These are phyloP conservation scores for Pichia sp. DNA, from an alignment of 1,139 yeast genomes.

Conservation along the genomic window DNA sequence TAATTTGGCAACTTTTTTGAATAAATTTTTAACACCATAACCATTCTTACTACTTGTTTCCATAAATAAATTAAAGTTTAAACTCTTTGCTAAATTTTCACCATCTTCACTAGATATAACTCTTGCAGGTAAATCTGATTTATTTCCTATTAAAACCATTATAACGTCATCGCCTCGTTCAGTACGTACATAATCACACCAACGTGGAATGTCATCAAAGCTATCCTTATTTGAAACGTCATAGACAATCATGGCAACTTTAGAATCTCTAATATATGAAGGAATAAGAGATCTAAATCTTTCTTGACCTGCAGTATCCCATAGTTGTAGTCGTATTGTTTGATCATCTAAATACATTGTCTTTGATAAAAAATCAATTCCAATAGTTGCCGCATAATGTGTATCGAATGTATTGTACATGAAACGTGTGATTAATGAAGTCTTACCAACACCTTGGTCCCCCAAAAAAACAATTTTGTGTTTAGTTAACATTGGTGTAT, in stretches of 20 bases:
- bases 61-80: constrained; percentile 74
- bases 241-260: constrained; percentile 92
- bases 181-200: constrained; percentile 81
- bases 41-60: constrained; percentile 97
- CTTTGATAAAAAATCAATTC: constrained; percentile 89
- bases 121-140: constrained; percentile 63
- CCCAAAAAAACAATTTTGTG: constrained; percentile 92
- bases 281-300: constrained; percentile 85
- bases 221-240: constrained; percentile 84
- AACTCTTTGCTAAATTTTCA: constrained; percentile 65
- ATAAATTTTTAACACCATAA: constrained; percentile 81
- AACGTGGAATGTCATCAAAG: constrained; percentile 65
- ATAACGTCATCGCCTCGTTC: constrained; percentile 69
- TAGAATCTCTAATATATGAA: constrained; percentile 90
- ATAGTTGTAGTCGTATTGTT: constrained; percentile 51
- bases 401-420: constrained; percentile 99
- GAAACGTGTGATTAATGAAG: constrained; percentile 88
- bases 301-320: constrained; percentile 87
- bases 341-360: constrained; percentile 75
- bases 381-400: constrained; percentile 91
- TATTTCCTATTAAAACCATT: constrained; percentile 73
- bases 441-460: constrained; percentile 97
- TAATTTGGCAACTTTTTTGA: constrained; percentile 84
- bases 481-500: constrained; percentile 43
- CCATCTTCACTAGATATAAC: constrained; percentile 81